Evolutionary conservation across 2,329 filamentous ascomycete species (phyloP).

Genomic region (Talaromyces sp.): DNA sequence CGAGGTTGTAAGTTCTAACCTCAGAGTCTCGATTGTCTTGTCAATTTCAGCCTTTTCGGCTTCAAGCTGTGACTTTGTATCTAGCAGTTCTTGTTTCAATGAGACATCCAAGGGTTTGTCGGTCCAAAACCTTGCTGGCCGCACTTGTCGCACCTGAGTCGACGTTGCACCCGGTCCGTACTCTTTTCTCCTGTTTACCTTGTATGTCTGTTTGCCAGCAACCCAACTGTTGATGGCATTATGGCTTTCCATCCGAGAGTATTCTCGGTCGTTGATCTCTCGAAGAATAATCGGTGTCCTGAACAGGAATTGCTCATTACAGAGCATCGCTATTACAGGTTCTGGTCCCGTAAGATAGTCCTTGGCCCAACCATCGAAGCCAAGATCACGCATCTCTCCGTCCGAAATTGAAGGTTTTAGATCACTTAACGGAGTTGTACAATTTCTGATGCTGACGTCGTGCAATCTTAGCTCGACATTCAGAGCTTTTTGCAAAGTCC

Average conservation of each 20-base stretch:
- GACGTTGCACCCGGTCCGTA: conserved; percentile 74
- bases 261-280: conserved; percentile 65
- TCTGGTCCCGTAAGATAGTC: conserved; percentile 78
- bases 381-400: conserved; percentile 55
- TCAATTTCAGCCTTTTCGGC: conserved; percentile 37
- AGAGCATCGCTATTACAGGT: conserved; percentile 83
- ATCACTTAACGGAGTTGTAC: conserved; percentile 51
- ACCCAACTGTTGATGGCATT: conserved; percentile 65
- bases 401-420: conserved; percentile 55
- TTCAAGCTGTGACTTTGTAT: conserved; percentile 45
- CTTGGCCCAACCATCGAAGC: conserved; percentile 75
- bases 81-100: conserved; percentile 58
- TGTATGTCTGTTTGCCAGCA: conserved; percentile 62
- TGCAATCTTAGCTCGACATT: conserved; percentile 63
- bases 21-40: conserved; percentile 30
- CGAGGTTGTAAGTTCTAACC: conserved; percentile 23
- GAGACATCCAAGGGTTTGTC: conserved; percentile 66
- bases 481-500: conserved; percentile 65
- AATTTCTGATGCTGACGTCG: conserved; percentile 68
- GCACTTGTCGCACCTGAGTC: conserved; percentile 62
- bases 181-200: conserved; percentile 68
- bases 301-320: conserved; percentile 67
- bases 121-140: conserved; percentile 66
- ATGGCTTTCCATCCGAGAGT: conserved; percentile 56
- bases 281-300: conserved; percentile 61